Percentiles rank a stretch among this genome's conserved stretches.
Conservation (phyloP, 2,329 filamentous ascomycete genomes). For the Bimuria novae-zelandiae region DNA sequence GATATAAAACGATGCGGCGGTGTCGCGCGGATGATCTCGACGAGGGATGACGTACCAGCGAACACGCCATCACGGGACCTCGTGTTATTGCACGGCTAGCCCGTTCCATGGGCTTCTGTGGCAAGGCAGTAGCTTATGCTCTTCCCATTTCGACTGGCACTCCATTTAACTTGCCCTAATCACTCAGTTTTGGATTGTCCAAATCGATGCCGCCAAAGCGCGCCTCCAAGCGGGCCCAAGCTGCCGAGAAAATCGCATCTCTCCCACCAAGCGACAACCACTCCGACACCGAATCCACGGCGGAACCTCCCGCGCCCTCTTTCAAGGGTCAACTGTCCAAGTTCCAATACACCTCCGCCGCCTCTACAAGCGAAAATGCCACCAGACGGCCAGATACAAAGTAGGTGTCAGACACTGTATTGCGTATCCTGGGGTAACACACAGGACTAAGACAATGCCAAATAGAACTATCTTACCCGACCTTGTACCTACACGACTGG, state of each 20-base stretch:
- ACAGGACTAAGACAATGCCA: too few species aligned
- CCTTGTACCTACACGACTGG: too few species aligned
- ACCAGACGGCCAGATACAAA: too few species aligned
- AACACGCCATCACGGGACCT: conserved; percentile 7
- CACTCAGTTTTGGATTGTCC: not conserved
- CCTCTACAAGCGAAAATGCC: not conserved
- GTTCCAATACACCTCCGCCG: conserved; percentile 29
- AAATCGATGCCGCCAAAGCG: conserved; percentile 24
- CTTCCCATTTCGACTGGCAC: not conserved
- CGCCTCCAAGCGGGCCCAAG: conserved; percentile 5
- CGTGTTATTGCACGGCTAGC: not conserved
- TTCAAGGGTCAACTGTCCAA: conserved; percentile 39
- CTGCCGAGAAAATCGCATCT: not conserved
- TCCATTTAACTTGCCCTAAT: not conserved
- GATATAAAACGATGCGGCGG: too few species aligned
- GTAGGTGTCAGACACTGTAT: too few species aligned
- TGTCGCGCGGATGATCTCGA: too few species aligned
- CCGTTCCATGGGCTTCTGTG: not conserved
- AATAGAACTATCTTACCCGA: too few species aligned
- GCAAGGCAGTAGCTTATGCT: too few species aligned
- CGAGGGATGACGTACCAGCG: not conserved
- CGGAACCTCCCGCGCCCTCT: conserved; percentile 21
- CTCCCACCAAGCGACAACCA: conserved; percentile 13
- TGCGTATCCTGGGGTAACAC: too few species aligned
- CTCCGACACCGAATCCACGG: conserved; percentile 6